These are phyloP conservation scores for Carpinus viminea DNA, from an alignment of 306 rosid species.

Conservation along the genomic window DNA sequence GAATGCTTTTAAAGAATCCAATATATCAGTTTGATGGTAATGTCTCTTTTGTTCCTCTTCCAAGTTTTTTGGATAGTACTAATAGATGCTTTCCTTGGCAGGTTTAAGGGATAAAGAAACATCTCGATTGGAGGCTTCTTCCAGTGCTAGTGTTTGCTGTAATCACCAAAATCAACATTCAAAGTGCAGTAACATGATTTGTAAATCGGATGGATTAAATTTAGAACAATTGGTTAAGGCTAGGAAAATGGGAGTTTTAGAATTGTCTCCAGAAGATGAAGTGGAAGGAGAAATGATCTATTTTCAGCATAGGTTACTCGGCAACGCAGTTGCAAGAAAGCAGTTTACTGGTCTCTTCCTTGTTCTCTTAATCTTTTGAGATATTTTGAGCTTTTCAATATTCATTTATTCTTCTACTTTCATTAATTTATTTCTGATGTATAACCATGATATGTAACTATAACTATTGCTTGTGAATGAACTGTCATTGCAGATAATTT, in stretches of 20 bases:
- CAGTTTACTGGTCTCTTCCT: slow-evolving; percentile 54
- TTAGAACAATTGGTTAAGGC: slow-evolving; percentile 49
- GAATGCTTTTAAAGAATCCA: slow-evolving; percentile 37
- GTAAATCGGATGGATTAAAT: slow-evolving; percentile 43
- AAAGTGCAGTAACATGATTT: slow-evolving; percentile 33
- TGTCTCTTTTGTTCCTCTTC: slow-evolving; percentile 25
- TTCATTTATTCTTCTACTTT: slow-evolving; percentile 1
- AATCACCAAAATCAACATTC: slow-evolving; percentile 45
- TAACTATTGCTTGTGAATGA: slow-evolving; percentile 25
- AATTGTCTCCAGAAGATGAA: slow-evolving; percentile 74
- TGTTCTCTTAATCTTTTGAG: slow-evolving; percentile 17
- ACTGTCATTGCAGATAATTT: slow-evolving; percentile 59
- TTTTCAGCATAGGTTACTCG: slow-evolving; percentile 71
- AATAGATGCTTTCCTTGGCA: slow-evolving; percentile 41
- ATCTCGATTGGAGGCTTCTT: slow-evolving; percentile 44
- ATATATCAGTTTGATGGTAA: slow-evolving; percentile 40
- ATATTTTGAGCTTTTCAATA: slow-evolving; percentile 9
- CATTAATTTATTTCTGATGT: not conserved
- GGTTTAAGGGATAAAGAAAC: slow-evolving; percentile 46
- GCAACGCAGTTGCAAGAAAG: slow-evolving; percentile 60
- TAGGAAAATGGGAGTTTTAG: slow-evolving; percentile 42
- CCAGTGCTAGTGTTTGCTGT: slow-evolving; percentile 48
- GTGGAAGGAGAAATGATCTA: slow-evolving; percentile 84
- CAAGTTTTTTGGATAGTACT: slow-evolving; percentile 28
- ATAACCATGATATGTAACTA: slow-evolving; percentile 1